phyloP scores from a whole-genome alignment of 495 filamentous ascomycete species.

The Neurospora cerealis region DNA sequence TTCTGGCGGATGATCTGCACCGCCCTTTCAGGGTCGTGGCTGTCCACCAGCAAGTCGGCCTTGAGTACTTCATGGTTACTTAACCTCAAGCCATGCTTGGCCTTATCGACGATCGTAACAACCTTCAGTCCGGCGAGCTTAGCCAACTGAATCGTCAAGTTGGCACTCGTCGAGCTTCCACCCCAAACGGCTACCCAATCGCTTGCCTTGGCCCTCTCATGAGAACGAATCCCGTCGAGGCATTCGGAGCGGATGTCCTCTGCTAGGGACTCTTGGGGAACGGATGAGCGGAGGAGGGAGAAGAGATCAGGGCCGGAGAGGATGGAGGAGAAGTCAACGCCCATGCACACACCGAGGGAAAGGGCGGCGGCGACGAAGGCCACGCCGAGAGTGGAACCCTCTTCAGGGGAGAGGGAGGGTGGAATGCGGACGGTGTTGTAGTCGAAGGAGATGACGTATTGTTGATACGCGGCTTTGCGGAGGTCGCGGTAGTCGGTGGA shows the following conservation, averaged over 20 bases:
- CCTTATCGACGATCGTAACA: slow-evolving; percentile 50
- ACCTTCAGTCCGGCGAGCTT: slow-evolving; percentile 48
- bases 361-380: slow-evolving; percentile 52
- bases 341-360: slow-evolving; percentile 50
- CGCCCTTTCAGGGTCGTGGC: slow-evolving; percentile 47
- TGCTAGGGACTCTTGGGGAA: slow-evolving; percentile 33
- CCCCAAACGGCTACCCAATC: slow-evolving; percentile 66
- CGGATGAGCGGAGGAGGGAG: slow-evolving; percentile 23
- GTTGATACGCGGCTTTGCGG: slow-evolving; percentile 58
- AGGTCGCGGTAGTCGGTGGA: slow-evolving; percentile 65
- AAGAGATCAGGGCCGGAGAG: slow-evolving; percentile 45
- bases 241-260: slow-evolving; percentile 45
- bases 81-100: slow-evolving; percentile 48
- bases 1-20: slow-evolving; percentile 49
- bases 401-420: slow-evolving; percentile 31
- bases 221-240: slow-evolving; percentile 31
- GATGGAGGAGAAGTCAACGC: slow-evolving; percentile 43
- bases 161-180: slow-evolving; percentile 53
- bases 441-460: slow-evolving; percentile 53
- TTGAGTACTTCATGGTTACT: slow-evolving; percentile 32
- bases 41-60: slow-evolving; percentile 50
- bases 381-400: slow-evolving; percentile 51
- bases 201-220: slow-evolving; percentile 36
- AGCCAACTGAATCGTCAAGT: slow-evolving; percentile 49
- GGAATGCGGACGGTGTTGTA: slow-evolving; percentile 55